A percentile compares a stretch with the other conserved stretches of the same genome.
These are phyloP conservation scores for Sporobolus alterniflorus DNA, from an alignment of 202 grass and related monocot genomes.

Conservation along the genomic window DNA sequence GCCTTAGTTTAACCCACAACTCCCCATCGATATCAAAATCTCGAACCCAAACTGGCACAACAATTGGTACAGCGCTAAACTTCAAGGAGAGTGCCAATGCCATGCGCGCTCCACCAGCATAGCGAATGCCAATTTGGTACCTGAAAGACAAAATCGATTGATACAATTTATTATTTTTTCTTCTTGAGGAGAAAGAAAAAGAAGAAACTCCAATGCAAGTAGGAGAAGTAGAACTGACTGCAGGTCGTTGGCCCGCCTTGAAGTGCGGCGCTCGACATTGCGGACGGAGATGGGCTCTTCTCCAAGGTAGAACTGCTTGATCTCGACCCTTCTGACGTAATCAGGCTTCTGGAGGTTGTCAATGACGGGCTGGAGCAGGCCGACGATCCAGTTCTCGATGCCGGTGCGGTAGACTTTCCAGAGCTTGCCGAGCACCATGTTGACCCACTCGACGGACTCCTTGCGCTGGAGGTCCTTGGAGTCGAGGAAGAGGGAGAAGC, in stretches of 20 bases:
- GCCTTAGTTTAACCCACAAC: slow-evolving; percentile 88
- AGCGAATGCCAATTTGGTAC: slow-evolving; percentile 96
- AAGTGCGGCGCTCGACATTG: slow-evolving; percentile 92
- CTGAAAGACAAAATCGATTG: slow-evolving; percentile 39
- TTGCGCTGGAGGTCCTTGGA: slow-evolving; percentile 97
- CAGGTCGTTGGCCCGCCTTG: slow-evolving; percentile 78
- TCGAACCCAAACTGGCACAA: slow-evolving; percentile 89
- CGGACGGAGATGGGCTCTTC: slow-evolving; percentile 93
- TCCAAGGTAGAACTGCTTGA: slow-evolving; percentile 94
- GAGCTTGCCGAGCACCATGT: slow-evolving; percentile 98
- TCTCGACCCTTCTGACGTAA: slow-evolving; percentile 94
- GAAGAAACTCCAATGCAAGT: neutral
- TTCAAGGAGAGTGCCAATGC: slow-evolving; percentile 84
- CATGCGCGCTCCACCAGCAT: slow-evolving; percentile 96
- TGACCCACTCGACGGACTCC: slow-evolving; percentile 99
- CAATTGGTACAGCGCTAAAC: slow-evolving; percentile 67
- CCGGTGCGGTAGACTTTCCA: slow-evolving; percentile 97
- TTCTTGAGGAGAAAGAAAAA: no score
- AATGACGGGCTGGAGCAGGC: slow-evolving; percentile 89
- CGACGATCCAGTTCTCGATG: slow-evolving; percentile 96
- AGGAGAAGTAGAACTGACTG: slow-evolving; percentile 61
- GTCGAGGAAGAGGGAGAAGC: slow-evolving; percentile 93
- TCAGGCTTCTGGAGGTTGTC: slow-evolving; percentile 88
- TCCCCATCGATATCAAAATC: slow-evolving; percentile 99
- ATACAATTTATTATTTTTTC: no score